A percentile compares a stretch with the other conserved stretches of the same genome.
These are phyloP conservation scores for Chlorella sp. DNA, from an alignment of 139 green algal species.

Conservation along the genomic window DNA sequence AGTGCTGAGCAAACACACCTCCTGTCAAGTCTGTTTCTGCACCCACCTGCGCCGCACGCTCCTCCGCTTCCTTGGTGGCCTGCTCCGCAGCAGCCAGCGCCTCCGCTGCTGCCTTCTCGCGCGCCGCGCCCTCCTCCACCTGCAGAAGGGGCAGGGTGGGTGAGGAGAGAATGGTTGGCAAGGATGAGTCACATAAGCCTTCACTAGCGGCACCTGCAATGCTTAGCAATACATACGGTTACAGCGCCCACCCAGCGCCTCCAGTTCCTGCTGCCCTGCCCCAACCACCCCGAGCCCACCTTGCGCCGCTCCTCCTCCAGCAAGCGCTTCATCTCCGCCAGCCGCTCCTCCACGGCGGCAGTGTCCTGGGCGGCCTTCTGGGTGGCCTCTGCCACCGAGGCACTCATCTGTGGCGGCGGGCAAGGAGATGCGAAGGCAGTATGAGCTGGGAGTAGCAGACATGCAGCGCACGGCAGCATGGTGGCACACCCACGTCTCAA, in stretches of 20 bases:
- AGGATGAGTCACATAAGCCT: no score
- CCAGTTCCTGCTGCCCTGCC: no score
- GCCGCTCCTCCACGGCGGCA: not conserved
- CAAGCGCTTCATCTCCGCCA: not conserved
- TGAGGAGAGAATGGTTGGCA: no score
- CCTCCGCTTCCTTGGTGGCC: not conserved
- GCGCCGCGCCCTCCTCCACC: not conserved
- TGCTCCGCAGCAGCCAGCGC: not conserved
- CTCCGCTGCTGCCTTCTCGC: not conserved
- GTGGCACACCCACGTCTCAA: no score
- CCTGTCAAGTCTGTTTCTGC: not conserved
- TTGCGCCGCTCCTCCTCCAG: slow-evolving; percentile 5
- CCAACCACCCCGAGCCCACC: no score
- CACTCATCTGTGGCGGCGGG: not conserved
- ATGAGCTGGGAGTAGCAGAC: no score
- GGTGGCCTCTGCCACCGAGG: not conserved
- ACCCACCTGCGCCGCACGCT: slow-evolving; percentile 2
- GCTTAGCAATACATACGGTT: no score
- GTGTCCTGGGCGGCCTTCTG: not conserved
- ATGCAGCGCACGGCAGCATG: no score
- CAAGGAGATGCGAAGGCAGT: no score
- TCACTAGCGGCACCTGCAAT: no score
- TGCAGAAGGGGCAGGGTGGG: not conserved
- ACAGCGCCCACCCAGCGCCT: no score
- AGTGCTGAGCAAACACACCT: not conserved